Evolutionary conservation across 441 rosid genomes (phyloP).

Genomic region (California macrophylla): DNA sequence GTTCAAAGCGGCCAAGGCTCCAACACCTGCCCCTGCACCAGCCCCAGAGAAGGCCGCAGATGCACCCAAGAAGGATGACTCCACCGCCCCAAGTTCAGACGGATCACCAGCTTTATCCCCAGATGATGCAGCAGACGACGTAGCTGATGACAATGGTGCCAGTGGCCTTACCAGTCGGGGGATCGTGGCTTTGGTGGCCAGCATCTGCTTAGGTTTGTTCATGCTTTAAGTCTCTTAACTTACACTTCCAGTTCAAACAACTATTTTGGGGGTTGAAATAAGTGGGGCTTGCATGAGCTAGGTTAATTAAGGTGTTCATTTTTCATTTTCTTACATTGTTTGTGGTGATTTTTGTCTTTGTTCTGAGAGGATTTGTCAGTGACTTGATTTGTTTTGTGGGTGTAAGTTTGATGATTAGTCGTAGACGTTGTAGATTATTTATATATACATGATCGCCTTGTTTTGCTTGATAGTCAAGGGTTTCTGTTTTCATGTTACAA

Average conservation of each 20-base stretch:
- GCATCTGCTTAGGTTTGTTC: conserved; percentile 24
- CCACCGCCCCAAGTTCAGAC: conserved; percentile 46
- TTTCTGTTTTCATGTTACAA: background rate
- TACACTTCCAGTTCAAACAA: background rate
- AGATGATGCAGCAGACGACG: background rate
- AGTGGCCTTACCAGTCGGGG: conserved; percentile 26
- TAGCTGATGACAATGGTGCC: conserved; percentile 28
- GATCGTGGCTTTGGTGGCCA: conserved; percentile 20
- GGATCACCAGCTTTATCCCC: conserved; percentile 25
- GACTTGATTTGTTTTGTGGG: background rate
- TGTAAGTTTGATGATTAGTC: background rate
- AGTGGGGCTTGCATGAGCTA: background rate
- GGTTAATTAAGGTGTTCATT: background rate
- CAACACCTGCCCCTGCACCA: conserved; percentile 36
- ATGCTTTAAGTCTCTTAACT: background rate
- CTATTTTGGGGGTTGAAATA: background rate
- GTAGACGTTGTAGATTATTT: background rate
- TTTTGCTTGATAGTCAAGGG: background rate
- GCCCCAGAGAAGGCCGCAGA: background rate
- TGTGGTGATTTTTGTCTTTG: background rate
- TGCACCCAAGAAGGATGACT: background rate
- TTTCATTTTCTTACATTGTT: background rate
- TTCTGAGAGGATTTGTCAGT: background rate
- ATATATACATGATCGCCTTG: background rate
- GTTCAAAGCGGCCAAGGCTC: conserved; percentile 34